Conservation (phyloP, 2,329 filamentous ascomycete species). For the Magnaporthales sp. region DNA sequence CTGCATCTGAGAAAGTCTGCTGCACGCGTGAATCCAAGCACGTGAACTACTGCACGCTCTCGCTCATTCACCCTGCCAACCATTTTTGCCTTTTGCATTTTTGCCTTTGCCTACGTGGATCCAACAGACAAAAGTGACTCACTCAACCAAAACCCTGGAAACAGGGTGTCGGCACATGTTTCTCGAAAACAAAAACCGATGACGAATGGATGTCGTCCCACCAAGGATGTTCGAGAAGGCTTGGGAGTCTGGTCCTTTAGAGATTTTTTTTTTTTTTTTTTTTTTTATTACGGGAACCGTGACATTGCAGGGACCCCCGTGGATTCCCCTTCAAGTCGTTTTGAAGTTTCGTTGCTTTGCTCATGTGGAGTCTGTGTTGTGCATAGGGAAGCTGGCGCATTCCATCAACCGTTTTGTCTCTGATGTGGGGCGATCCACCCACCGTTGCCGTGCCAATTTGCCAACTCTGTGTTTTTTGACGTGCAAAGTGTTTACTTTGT, state of each 20-base stretch:
- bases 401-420: neutral
- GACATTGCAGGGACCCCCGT: neutral
- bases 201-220: neutral
- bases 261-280: neutral
- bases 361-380: neutral
- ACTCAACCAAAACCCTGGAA: neutral
- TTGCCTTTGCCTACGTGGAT: neutral
- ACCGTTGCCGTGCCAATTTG: neutral
- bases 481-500: neutral
- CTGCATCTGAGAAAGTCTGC: neutral
- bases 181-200: neutral
- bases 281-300: neutral
- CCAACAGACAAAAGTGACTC: neutral
- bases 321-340: neutral
- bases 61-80: neutral
- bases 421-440: neutral
- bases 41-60: neutral
- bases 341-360: neutral
- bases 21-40: neutral
- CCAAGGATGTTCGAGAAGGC: neutral
- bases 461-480: neutral
- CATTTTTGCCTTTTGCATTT: neutral
- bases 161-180: neutral
- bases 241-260: neutral
- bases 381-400: neutral